Percentiles rank a stretch among this genome's conserved stretches.
Evolutionary conservation across 2,329 filamentous ascomycete genomes (phyloP).

Genomic region (Teratosphaeria zuluensis): DNA sequence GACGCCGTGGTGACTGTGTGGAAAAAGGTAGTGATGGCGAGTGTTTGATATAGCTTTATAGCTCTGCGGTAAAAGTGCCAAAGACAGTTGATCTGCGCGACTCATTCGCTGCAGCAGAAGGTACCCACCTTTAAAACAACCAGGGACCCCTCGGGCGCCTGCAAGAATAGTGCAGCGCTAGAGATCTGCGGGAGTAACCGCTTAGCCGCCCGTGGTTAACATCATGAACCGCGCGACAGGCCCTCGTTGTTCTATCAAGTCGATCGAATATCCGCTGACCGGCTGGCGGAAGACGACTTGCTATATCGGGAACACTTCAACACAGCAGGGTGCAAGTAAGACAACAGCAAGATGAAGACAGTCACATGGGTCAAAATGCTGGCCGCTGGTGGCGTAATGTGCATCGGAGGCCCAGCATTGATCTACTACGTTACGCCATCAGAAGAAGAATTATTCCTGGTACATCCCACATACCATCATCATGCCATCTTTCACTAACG

Average conservation of each 20-base stretch:
- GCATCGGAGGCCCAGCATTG: conserved; percentile 76
- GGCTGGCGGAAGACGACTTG: too few relatives aligned
- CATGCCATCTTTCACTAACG: background rate
- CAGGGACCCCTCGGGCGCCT: background rate
- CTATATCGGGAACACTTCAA: too few relatives aligned
- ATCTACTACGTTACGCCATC: conserved; percentile 71
- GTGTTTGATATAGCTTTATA: background rate
- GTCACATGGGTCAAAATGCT: conserved; percentile 58
- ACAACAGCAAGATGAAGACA: conserved; percentile 33
- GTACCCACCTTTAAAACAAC: background rate
- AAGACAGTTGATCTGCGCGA: background rate
- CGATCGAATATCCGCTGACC: too few relatives aligned
- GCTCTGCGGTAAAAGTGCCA: background rate
- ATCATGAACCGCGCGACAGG: background rate
- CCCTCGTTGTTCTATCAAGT: too few relatives aligned
- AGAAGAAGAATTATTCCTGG: conserved; percentile 80
- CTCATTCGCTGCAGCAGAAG: background rate
- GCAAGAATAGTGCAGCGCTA: background rate
- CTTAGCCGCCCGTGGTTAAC: background rate
- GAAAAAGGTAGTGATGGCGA: background rate
- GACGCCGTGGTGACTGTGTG: conserved; percentile 1
- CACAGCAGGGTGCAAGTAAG: background rate
- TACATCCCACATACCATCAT: conserved; percentile 15
- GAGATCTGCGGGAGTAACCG: background rate
- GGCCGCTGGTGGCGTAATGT: conserved; percentile 53